These are phyloP conservation scores for Mycena crocata DNA, from an alignment of 768 basidiomycete genomes.

Conservation along the genomic window DNA sequence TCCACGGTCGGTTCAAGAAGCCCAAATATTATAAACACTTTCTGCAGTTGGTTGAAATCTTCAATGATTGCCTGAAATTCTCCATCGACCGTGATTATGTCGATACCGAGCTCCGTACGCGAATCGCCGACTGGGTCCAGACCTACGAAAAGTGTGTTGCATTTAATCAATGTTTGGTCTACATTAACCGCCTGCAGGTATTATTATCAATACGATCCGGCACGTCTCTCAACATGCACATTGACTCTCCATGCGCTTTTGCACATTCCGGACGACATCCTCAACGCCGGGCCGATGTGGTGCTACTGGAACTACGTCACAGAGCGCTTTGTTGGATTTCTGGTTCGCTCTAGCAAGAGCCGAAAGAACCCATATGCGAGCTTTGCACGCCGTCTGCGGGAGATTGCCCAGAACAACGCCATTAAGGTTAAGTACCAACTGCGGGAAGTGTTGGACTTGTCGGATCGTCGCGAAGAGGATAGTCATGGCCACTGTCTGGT, in stretches of 20 bases:
- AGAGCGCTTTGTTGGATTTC: no score
- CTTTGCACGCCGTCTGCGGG: slow-evolving; percentile 16
- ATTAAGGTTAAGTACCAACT: slow-evolving; percentile 16
- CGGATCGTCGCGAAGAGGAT: slow-evolving; percentile 7
- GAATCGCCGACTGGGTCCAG: background rate
- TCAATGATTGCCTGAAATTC: slow-evolving; percentile 7
- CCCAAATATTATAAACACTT: slow-evolving; percentile 12
- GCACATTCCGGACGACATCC: slow-evolving; percentile 11
- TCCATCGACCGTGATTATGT: slow-evolving; percentile 10
- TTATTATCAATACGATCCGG: slow-evolving; percentile 3
- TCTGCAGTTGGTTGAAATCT: background rate
- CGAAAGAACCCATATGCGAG: slow-evolving; percentile 8
- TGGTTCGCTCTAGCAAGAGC: slow-evolving; percentile 10
- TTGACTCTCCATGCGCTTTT: background rate
- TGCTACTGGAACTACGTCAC: slow-evolving; percentile 16
- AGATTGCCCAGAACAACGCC: no score
- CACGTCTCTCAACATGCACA: background rate
- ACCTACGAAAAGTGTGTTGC: slow-evolving; percentile 5
- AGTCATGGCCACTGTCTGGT: background rate
- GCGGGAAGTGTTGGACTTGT: no score
- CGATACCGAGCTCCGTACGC: background rate
- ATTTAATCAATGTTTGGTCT: no score
- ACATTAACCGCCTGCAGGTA: background rate
- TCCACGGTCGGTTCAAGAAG: slow-evolving; percentile 1
- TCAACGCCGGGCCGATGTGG: slow-evolving; percentile 11